Conservation (phyloP, 129 eudicot genomes). For the Saposhnikovia divaricata region DNA sequence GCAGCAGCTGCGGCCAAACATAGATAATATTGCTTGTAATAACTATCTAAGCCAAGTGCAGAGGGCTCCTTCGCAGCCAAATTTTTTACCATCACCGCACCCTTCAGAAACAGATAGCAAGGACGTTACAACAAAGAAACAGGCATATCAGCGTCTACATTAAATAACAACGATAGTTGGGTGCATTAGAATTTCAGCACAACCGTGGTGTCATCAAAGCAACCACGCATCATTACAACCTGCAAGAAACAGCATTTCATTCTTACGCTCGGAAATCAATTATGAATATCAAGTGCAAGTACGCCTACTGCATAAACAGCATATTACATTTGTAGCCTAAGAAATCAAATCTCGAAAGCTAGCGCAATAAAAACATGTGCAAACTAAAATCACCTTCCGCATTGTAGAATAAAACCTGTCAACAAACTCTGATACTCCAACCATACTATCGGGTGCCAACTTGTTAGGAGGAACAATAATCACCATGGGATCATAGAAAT, state of each 20-base stretch:
- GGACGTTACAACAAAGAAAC: slow-evolving; percentile 19
- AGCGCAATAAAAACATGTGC: not conserved
- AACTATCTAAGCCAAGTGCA: slow-evolving; percentile 91
- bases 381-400: slow-evolving; percentile 43
- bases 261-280: slow-evolving; percentile 2
- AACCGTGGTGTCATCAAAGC: slow-evolving; percentile 97
- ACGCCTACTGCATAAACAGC: not conserved
- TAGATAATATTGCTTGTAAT: slow-evolving; percentile 94
- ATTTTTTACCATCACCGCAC: slow-evolving; percentile 66
- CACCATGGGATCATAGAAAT: slow-evolving; percentile 81
- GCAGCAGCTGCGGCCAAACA: slow-evolving; percentile 99
- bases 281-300: slow-evolving; percentile 1
- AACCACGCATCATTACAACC: slow-evolving; percentile 77
- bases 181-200: slow-evolving; percentile 2
- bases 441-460: slow-evolving; percentile 80
- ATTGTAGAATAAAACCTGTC: slow-evolving; percentile 65
- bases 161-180: slow-evolving; percentile 1
- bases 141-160: slow-evolving; percentile 8
- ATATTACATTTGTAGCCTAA: not conserved
- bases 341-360: not conserved
- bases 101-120: slow-evolving; percentile 35
- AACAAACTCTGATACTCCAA: slow-evolving; percentile 83
- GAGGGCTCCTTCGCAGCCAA: slow-evolving; percentile 95
- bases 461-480: slow-evolving; percentile 83
- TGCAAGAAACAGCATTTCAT: slow-evolving; percentile 22